phyloP scores from a whole-genome alignment of 164 flowering plant species.

The Brasenia schreberi region DNA sequence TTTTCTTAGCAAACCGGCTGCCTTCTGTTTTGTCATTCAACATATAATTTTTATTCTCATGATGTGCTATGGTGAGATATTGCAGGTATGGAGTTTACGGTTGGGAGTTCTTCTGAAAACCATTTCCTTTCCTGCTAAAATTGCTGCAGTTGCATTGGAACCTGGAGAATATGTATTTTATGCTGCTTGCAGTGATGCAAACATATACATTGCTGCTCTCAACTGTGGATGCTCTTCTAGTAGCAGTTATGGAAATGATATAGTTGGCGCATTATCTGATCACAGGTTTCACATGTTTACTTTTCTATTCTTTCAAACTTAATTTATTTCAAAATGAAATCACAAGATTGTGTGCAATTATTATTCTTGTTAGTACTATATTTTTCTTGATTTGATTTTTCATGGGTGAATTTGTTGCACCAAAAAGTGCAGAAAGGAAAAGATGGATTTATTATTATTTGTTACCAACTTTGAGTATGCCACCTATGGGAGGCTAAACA shows the following conservation, averaged over 20 bases:
- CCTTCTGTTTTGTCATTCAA: neutral
- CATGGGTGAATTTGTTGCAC: no score
- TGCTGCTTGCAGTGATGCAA: conserved; percentile 85
- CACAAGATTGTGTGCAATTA: no score
- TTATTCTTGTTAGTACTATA: no score
- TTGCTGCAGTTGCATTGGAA: conserved; percentile 75
- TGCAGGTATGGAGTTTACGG: conserved; percentile 79
- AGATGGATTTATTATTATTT: no score
- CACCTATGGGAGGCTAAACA: no score
- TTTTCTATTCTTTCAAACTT: neutral
- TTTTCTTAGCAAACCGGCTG: no score
- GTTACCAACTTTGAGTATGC: no score
- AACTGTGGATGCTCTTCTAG: conserved; percentile 31
- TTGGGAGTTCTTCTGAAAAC: conserved; percentile 48
- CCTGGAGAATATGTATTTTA: conserved; percentile 78
- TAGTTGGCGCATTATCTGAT: conserved; percentile 46
- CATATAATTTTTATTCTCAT: neutral
- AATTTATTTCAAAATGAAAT: neutral
- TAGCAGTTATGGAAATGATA: conserved; percentile 46
- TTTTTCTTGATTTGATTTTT: no score
- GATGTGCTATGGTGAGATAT: neutral
- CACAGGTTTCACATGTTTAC: conserved; percentile 36
- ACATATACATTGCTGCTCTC: conserved; percentile 63
- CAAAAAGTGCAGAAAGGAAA: no score
- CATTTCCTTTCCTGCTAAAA: conserved; percentile 56